phyloP scores from a whole-genome alignment of 306 rosid genomes.

The Erythrophleum fordii region DNA sequence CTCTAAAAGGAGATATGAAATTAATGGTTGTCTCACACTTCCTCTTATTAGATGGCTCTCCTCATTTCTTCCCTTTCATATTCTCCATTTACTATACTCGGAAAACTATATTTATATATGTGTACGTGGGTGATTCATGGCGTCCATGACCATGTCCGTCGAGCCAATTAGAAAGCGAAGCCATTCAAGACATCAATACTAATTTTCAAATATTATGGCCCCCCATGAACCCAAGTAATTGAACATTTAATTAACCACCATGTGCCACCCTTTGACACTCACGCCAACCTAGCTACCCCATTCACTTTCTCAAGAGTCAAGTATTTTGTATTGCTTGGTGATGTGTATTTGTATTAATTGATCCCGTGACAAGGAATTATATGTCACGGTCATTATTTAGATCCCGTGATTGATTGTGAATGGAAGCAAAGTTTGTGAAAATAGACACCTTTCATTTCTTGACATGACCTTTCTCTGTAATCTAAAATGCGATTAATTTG shows the following conservation, averaged over 20 bases:
- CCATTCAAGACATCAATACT: neutral
- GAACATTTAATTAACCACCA: slow-evolving; percentile 35
- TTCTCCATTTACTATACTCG: neutral
- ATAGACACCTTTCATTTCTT: neutral
- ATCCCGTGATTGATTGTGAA: neutral
- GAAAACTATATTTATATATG: neutral
- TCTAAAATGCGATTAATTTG: neutral
- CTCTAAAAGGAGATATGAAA: neutral
- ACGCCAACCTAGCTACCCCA: neutral
- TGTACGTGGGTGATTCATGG: slow-evolving; percentile 50
- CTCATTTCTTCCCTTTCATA: neutral
- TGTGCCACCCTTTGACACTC: slow-evolving; percentile 42
- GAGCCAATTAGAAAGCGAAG: slow-evolving; percentile 16
- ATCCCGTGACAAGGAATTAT: slow-evolving; percentile 1
- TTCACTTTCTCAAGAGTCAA: neutral
- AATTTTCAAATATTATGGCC: slow-evolving; percentile 33
- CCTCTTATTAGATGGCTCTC: neutral
- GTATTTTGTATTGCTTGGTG: neutral
- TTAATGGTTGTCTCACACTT: neutral
- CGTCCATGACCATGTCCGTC: no score
- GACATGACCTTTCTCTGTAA: neutral
- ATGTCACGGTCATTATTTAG: neutral
- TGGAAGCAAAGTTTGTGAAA: neutral
- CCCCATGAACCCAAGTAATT: slow-evolving; percentile 27
- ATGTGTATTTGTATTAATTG: neutral